Percentiles rank a stretch among this genome's conserved stretches.
Evolutionary conservation across 2,329 filamentous ascomycete genomes (phyloP).

Genomic region (Arthrobotrys megalospora): DNA sequence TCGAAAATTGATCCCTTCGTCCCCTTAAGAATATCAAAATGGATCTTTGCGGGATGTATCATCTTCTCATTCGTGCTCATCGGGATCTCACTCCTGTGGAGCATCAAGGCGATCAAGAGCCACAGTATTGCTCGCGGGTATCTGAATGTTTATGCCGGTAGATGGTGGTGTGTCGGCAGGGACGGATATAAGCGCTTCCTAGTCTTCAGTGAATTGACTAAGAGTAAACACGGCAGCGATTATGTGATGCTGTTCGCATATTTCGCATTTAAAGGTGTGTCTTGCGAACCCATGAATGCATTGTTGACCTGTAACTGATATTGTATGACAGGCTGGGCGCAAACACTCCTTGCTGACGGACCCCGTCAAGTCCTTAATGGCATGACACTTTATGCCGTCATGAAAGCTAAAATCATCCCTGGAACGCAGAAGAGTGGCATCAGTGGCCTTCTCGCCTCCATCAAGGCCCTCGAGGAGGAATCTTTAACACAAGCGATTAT

Average conservation of each 20-base stretch:
- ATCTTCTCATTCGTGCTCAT: slow-evolving; percentile 89
- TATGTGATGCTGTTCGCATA: slow-evolving; percentile 93
- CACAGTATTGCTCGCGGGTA: slow-evolving; percentile 93
- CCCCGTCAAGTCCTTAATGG: slow-evolving; percentile 93
- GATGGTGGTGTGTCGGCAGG: slow-evolving; percentile 82
- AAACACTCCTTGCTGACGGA: slow-evolving; percentile 89
- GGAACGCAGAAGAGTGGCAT: slow-evolving; percentile 70
- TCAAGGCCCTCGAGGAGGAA: slow-evolving; percentile 77
- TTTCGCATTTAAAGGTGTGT: slow-evolving; percentile 79
- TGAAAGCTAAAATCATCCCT: slow-evolving; percentile 80
- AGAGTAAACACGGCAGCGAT: slow-evolving; percentile 89
- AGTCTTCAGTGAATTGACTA: slow-evolving; percentile 92
- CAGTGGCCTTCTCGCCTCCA: slow-evolving; percentile 59
- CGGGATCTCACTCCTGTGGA: slow-evolving; percentile 83
- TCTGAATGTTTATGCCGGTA: slow-evolving; percentile 86
- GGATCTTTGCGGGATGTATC: slow-evolving; percentile 95
- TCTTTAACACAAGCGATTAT: slow-evolving; percentile 82
- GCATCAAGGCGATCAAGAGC: slow-evolving; percentile 83
- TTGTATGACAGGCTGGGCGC: slow-evolving; percentile 79
- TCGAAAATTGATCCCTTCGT: slow-evolving; percentile 85
- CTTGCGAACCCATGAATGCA: neutral
- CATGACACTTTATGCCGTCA: slow-evolving; percentile 87
- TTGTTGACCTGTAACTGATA: slow-evolving; percentile 14
- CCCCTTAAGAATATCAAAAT: slow-evolving; percentile 83
- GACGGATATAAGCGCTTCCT: slow-evolving; percentile 90